Percentiles rank a stretch among this genome's conserved stretches.
phyloP scores from a whole-genome alignment of 306 rosid genomes.

The Amphicarpaea edgeworthii region DNA sequence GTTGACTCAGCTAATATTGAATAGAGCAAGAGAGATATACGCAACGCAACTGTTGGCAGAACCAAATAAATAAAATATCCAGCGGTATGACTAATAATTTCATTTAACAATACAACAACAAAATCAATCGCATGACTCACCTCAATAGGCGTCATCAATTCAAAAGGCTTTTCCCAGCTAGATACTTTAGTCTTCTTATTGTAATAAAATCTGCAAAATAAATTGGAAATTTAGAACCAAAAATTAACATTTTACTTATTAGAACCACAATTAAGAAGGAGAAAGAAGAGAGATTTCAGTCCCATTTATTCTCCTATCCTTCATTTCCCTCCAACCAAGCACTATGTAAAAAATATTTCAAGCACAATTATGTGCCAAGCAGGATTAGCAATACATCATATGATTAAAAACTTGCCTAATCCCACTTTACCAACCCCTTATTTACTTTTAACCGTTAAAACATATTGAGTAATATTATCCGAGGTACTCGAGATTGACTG shows the following conservation, averaged over 20 bases:
- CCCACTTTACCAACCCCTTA: background rate
- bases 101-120: constrained; percentile 38
- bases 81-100: constrained; percentile 38
- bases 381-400: background rate
- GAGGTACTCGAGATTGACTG: background rate
- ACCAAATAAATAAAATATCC: constrained; percentile 39
- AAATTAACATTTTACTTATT: background rate
- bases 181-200: constrained; percentile 83
- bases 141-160: constrained; percentile 89
- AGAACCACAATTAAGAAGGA: constrained; percentile 38
- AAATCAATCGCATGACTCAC: constrained; percentile 64
- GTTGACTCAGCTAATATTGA: constrained; percentile 34
- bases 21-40: constrained; percentile 42
- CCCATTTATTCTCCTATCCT: background rate
- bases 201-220: constrained; percentile 77
- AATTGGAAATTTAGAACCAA: constrained; percentile 8
- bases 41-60: constrained; percentile 36
- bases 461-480: background rate
- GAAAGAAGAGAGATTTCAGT: constrained; percentile 26
- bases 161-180: constrained; percentile 94
- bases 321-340: background rate
- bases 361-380: background rate
- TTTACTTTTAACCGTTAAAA: background rate
- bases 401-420: background rate
- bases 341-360: background rate